Conservation (phyloP, 2,329 filamentous ascomycete species). For the Lachnellula occidentalis region DNA sequence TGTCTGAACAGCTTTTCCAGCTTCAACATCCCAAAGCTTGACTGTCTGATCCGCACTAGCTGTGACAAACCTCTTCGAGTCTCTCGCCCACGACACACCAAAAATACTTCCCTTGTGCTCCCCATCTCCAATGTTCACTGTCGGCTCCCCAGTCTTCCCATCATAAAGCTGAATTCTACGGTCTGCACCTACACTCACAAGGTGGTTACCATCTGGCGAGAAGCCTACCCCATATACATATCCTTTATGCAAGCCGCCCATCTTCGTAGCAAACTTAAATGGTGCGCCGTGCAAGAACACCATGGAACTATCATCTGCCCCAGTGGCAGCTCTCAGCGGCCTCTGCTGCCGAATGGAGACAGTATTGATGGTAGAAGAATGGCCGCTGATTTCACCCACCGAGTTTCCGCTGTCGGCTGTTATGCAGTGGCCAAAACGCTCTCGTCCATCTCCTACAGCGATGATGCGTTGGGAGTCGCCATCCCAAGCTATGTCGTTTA, state of each 20-base stretch:
- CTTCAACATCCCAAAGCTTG: slow-evolving; percentile 86
- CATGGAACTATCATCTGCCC: slow-evolving; percentile 81
- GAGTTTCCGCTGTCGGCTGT: slow-evolving; percentile 94
- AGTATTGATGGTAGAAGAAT: slow-evolving; percentile 84
- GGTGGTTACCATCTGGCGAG: slow-evolving; percentile 73
- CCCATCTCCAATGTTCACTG: slow-evolving; percentile 70
- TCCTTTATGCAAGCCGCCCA: slow-evolving; percentile 72
- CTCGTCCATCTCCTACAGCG: slow-evolving; percentile 90
- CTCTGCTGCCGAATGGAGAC: slow-evolving; percentile 86
- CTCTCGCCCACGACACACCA: slow-evolving; percentile 80
- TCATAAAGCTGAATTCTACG: slow-evolving; percentile 91
- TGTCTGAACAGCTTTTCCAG: slow-evolving; percentile 68
- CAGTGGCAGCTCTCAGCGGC: slow-evolving; percentile 86
- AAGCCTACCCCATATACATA: slow-evolving; percentile 87
- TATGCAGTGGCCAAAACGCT: slow-evolving; percentile 89
- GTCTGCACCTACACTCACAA: slow-evolving; percentile 92
- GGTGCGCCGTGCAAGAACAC: slow-evolving; percentile 92
- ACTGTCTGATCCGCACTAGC: slow-evolving; percentile 93
- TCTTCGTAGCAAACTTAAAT: slow-evolving; percentile 91
- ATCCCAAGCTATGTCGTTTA: slow-evolving; percentile 97
- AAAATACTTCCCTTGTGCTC: slow-evolving; percentile 92
- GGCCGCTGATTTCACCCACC: slow-evolving; percentile 88
- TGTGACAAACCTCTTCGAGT: slow-evolving; percentile 82
- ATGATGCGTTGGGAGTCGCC: slow-evolving; percentile 95
- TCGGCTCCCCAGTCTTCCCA: slow-evolving; percentile 86